phyloP scores from a whole-genome alignment of 257 asterid genomes.

The Solanum arcanum region DNA sequence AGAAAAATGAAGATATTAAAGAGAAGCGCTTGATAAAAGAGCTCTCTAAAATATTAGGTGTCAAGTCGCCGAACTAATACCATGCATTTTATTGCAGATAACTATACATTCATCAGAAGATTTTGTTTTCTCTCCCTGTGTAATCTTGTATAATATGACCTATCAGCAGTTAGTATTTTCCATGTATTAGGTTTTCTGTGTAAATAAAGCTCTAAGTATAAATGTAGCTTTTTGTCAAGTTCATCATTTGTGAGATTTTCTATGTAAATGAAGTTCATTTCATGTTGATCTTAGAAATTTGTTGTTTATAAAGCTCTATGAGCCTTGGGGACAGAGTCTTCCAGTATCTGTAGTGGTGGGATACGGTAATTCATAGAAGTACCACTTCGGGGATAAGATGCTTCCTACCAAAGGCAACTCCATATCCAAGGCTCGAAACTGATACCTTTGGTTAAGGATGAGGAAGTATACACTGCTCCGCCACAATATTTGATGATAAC shows the following conservation, averaged over 20 bases:
- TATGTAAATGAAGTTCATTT: neutral
- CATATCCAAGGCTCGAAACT: neutral
- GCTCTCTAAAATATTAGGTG: conserved; percentile 55
- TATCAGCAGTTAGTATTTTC: neutral
- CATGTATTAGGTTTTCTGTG: neutral
- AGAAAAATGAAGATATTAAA: conserved; percentile 30
- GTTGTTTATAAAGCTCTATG: neutral
- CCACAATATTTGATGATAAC: neutral
- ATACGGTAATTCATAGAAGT: neutral
- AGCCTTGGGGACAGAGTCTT: neutral
- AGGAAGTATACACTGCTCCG: too few species aligned
- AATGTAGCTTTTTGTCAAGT: neutral
- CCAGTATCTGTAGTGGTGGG: neutral
- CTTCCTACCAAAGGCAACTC: too few species aligned
- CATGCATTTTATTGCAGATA: neutral
- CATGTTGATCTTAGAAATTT: neutral
- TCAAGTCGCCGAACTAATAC: conserved; percentile 27
- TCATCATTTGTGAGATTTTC: neutral
- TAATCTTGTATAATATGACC: neutral
- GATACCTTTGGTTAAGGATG: neutral
- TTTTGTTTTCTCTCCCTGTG: neutral
- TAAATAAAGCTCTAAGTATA: neutral
- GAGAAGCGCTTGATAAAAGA: conserved; percentile 58
- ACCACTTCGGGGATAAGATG: neutral
- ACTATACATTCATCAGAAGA: neutral